Evolutionary conservation across 495 filamentous ascomycete genomes (phyloP).

Genomic region (Daldinia grandis): DNA sequence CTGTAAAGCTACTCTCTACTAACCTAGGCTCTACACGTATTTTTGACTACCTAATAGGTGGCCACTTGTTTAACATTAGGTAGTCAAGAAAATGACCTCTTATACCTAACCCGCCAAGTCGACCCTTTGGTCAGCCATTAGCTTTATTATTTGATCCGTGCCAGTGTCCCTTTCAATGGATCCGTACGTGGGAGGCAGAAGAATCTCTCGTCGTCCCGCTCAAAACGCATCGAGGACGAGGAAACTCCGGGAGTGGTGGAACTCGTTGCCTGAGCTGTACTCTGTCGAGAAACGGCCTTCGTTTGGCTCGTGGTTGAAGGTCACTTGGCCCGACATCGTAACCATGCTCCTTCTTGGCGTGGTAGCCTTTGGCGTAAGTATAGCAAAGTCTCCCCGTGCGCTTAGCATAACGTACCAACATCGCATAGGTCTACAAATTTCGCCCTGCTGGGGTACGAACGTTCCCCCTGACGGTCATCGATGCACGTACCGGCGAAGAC

Average conservation of each 20-base stretch:
- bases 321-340: constrained; percentile 56
- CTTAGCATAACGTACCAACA: background rate
- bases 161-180: constrained; percentile 15
- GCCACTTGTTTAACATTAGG: background rate
- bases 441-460: constrained; percentile 51
- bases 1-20: background rate
- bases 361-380: constrained; percentile 55
- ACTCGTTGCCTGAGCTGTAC: constrained; percentile 17
- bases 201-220: constrained; percentile 13
- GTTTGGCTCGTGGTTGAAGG: constrained; percentile 55
- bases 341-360: constrained; percentile 57
- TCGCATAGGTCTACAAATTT: constrained; percentile 48
- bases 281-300: constrained; percentile 50
- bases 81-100: background rate
- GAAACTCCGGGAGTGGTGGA: constrained; percentile 1
- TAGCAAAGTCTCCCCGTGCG: background rate
- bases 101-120: background rate
- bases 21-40: background rate
- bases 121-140: background rate
- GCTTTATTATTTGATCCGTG: background rate
- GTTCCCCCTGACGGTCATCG: constrained; percentile 55
- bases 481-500: constrained; percentile 24
- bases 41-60: background rate
- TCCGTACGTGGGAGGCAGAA: constrained; percentile 29
- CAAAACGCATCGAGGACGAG: background rate